Base-by-base conservation (phyloP, 371 early-diverging fungal genomes). In the Rhizopus arrhizus region DNA sequence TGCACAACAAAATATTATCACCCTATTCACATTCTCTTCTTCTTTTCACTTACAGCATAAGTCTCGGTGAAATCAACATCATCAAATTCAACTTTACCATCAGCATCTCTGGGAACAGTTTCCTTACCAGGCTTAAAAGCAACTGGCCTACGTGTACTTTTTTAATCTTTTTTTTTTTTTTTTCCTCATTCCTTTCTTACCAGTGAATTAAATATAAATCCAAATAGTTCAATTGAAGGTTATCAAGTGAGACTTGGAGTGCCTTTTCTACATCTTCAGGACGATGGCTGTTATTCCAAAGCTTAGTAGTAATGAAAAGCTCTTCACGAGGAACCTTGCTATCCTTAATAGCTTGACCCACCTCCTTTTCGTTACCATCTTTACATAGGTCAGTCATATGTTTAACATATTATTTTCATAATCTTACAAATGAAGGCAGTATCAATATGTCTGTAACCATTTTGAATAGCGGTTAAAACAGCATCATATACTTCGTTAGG, bases 261-360 rank as follows among this genome's bases (percentile, higher is more conserved):
- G 72, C 85, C 53, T 75, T 58, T 10, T 77, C 64, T 15, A 86
- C 84, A 59, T 77, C 60, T 33, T 75, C 75, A 52, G 83, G 82
- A n/a, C 69, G 58, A 50, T 86, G 86, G 48, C 69, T 62, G 5
- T 80, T 82, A 63, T 85, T 86, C 89, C 87, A 88, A 41, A 92
- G 70, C 64, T 93, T 93, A 31, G 87, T 85, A 29, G 91, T 91
- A 59, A 90, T 73, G 63, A 91, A 92, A 12, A 91, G 40, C 8
- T 85, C 78, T 55, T 83, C 72, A 35, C 92, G 82, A 32, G 71
- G 69, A 32, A 81, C 62, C 10, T 72, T 64, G 47, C 74, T 67
- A 12, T 81, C 74, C 15, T 69, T 69, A 59, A 91, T 78, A 13
- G 80, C 88, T 53, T 71, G 61, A 1, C 71, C 71, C 13, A 71